Evolutionary conservation across 192 early-diverging fungal species (phyloP).

Genomic region (Dissophora ornata): DNA sequence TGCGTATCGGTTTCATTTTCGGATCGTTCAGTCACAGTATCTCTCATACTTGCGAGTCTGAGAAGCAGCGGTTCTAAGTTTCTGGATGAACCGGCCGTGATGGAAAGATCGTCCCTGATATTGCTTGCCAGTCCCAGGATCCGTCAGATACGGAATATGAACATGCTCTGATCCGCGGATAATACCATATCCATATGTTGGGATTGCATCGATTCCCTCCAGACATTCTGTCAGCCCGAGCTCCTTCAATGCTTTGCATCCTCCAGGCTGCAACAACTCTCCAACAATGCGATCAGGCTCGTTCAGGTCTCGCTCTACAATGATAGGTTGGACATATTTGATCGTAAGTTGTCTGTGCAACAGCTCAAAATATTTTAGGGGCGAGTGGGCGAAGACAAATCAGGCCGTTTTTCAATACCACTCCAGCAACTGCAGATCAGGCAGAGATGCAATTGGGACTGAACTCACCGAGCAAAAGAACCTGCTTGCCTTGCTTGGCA

Average conservation of each 20-base stretch:
- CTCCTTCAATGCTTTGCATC: conserved; percentile 80
- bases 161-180: conserved; percentile 71
- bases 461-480: conserved; percentile 66
- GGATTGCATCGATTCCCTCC: conserved; percentile 87
- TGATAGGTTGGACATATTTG: conserved; percentile 6
- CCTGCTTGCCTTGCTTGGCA: conserved; percentile 76
- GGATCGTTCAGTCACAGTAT: too few relatives aligned
- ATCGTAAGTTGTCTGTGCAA: too few relatives aligned
- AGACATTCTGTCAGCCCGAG: conserved; percentile 85
- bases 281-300: conserved; percentile 99
- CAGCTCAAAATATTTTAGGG: too few relatives aligned
- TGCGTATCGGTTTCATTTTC: too few relatives aligned
- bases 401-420: conserved; percentile 24
- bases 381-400: conserved; percentile 14
- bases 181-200: conserved; percentile 89
- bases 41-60: conserved; percentile 68
- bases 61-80: conserved; percentile 76
- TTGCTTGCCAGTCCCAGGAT: conserved; percentile 59
- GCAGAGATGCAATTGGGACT: background rate
- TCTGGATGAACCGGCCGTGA: conserved; percentile 93
- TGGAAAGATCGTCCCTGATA: conserved; percentile 87
- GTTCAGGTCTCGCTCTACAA: conserved; percentile 84
- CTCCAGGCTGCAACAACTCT: conserved; percentile 96
- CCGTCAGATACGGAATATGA: conserved; percentile 76
- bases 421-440: background rate